Evolutionary conservation across 371 early-diverging fungal species (phyloP).

Genomic region (Mortierella sp.): DNA sequence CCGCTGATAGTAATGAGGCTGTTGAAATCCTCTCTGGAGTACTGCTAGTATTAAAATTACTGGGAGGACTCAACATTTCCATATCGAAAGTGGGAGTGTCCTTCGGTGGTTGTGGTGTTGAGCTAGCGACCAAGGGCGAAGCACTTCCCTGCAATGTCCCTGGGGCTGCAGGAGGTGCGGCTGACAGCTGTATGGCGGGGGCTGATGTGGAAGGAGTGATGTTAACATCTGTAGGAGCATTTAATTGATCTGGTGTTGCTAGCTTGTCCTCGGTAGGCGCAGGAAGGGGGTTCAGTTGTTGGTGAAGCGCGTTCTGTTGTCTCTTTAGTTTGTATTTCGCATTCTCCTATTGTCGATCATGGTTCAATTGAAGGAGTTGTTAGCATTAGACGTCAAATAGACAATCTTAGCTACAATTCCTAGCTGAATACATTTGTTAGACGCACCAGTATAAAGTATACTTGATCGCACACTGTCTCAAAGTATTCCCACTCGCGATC

Average conservation of each 20-base stretch:
- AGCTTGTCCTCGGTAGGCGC: constrained; percentile 5
- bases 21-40: constrained; percentile 1
- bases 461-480: constrained; percentile 57
- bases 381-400: not conserved
- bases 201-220: not conserved
- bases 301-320: constrained; percentile 21
- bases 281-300: constrained; percentile 34
- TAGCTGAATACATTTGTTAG: not conserved
- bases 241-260: not conserved
- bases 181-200: not conserved
- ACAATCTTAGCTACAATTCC: not conserved
- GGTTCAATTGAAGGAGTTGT: not conserved
- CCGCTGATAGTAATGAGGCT: not conserved
- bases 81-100: constrained; percentile 10
- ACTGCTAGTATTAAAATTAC: constrained; percentile 4
- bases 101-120: constrained; percentile 5
- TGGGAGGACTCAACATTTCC: constrained; percentile 39
- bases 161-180: constrained; percentile 6
- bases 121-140: not conserved
- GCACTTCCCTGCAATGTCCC: not conserved
- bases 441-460: constrained; percentile 47
- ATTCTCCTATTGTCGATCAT: constrained; percentile 33
- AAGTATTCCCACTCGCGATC: constrained; percentile 57
- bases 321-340: constrained; percentile 47
- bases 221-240: not conserved